phyloP scores from a whole-genome alignment of 106 monocot species.

The Dendrobium catenatum region DNA sequence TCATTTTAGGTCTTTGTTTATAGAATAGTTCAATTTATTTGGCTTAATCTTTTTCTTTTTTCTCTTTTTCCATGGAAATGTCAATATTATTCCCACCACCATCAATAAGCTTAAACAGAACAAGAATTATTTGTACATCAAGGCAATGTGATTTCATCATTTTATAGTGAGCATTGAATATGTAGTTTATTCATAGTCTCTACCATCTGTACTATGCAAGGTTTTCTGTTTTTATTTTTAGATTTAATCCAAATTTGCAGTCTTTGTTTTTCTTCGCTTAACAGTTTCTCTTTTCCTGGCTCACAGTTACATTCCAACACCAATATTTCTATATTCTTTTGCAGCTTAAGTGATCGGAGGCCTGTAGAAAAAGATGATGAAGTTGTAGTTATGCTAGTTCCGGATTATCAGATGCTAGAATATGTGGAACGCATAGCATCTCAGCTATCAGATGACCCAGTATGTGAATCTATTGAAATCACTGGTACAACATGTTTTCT shows the following conservation, averaged over 20 bases:
- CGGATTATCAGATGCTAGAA: conserved; percentile 97
- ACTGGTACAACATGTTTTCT: background rate
- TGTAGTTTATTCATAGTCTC: too few species aligned
- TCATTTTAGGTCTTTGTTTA: background rate
- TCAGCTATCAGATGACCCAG: conserved; percentile 69
- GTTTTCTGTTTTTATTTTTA: background rate
- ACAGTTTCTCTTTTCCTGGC: background rate
- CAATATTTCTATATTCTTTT: conserved; percentile 6
- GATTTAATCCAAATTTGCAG: background rate
- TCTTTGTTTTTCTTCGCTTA: background rate
- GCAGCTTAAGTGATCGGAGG: conserved; percentile 90
- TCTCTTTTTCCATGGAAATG: background rate
- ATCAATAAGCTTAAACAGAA: background rate
- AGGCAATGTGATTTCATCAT: background rate
- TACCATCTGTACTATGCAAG: background rate
- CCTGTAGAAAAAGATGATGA: conserved; percentile 90
- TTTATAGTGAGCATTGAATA: background rate
- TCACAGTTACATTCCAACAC: background rate
- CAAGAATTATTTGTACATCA: background rate
- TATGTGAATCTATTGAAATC: conserved; percentile 24
- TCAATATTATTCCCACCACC: background rate
- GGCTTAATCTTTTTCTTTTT: background rate
- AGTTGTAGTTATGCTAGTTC: conserved; percentile 86
- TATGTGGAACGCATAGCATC: conserved; percentile 78
- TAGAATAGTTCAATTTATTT: background rate